phyloP scores from a whole-genome alignment of 1,139 yeast genomes.

The Lodderomyces metapsilosis region DNA sequence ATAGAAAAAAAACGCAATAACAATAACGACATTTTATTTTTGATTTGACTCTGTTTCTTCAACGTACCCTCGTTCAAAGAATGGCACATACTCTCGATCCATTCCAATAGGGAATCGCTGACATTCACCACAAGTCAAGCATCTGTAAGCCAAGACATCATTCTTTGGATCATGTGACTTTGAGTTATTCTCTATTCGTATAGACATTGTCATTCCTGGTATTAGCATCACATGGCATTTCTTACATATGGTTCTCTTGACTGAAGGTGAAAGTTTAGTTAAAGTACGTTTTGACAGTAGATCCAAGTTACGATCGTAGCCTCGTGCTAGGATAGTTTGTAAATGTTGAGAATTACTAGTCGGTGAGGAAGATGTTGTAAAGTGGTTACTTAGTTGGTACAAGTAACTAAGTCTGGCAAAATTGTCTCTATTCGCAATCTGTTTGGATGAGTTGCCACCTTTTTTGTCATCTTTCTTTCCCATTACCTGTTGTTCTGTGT shows the following conservation, averaged over 20 bases:
- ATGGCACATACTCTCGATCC: constrained; percentile 26
- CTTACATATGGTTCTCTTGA: constrained; percentile 65
- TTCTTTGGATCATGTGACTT: constrained; percentile 22
- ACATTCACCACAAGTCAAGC: constrained; percentile 23
- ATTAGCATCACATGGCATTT: constrained; percentile 48
- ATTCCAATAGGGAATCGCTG: constrained; percentile 39
- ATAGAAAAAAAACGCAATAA: not conserved
- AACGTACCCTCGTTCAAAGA: constrained; percentile 23
- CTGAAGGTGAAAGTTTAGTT: constrained; percentile 54
- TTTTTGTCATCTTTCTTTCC: constrained; percentile 7
- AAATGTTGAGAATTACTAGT: constrained; percentile 14
- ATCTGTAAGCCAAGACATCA: constrained; percentile 33
- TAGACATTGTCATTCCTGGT: constrained; percentile 44
- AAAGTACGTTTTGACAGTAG: constrained; percentile 64
- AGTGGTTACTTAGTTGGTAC: constrained; percentile 46
- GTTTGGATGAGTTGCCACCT: constrained; percentile 2
- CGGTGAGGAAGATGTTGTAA: constrained; percentile 15
- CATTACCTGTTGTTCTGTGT: too few species aligned
- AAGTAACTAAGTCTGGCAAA: constrained; percentile 57
- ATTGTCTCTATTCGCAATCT: constrained; percentile 56
- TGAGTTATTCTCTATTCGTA: constrained; percentile 29
- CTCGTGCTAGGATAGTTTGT: constrained; percentile 42
- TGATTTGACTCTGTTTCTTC: not conserved
- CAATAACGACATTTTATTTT: not conserved
- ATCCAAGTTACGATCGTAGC: constrained; percentile 46